Percentiles rank a stretch among this genome's conserved stretches.
These are phyloP conservation scores for Aspergillus fijiensis DNA, from an alignment of 2,329 filamentous ascomycete genomes.

Conservation along the genomic window DNA sequence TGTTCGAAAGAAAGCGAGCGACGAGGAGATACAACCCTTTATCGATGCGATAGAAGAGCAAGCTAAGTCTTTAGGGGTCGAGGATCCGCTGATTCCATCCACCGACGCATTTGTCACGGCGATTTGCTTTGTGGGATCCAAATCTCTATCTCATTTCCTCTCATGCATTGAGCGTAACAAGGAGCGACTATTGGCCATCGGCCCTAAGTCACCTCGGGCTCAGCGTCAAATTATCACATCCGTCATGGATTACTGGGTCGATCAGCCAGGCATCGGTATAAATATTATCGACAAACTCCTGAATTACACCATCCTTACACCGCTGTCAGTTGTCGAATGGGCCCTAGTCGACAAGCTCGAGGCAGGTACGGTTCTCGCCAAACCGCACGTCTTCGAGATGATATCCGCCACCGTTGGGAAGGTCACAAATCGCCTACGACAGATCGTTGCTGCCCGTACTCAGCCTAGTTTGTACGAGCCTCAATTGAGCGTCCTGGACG, in stretches of 20 bases:
- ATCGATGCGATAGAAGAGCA: conserved; percentile 79
- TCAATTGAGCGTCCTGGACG: conserved; percentile 61
- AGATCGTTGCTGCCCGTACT: conserved; percentile 68
- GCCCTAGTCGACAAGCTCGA: conserved; percentile 68
- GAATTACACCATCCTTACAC: conserved; percentile 93
- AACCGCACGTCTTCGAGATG: conserved; percentile 83
- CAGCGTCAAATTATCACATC: conserved; percentile 85
- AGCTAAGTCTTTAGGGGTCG: conserved; percentile 65
- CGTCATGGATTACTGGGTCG: conserved; percentile 88
- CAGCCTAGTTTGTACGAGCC: conserved; percentile 55
- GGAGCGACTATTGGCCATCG: conserved; percentile 78
- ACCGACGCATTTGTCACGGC: conserved; percentile 93
- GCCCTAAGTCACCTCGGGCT: conserved; percentile 70
- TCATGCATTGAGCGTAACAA: conserved; percentile 95
- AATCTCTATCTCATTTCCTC: conserved; percentile 92
- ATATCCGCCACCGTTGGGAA: conserved; percentile 85
- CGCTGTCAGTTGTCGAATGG: conserved; percentile 85
- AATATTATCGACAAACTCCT: conserved; percentile 94
- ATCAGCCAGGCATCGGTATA: conserved; percentile 87
- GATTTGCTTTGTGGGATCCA: conserved; percentile 89
- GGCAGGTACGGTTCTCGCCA: conserved; percentile 67
- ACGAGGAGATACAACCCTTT: conserved; percentile 80
- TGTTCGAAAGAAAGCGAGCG: conserved; percentile 77
- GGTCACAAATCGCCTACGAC: conserved; percentile 80
- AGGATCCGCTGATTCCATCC: conserved; percentile 77